Percentiles rank a stretch among this genome's conserved stretches.
Conservation (phyloP, 306 rosid species). For the Malus orientalis region DNA sequence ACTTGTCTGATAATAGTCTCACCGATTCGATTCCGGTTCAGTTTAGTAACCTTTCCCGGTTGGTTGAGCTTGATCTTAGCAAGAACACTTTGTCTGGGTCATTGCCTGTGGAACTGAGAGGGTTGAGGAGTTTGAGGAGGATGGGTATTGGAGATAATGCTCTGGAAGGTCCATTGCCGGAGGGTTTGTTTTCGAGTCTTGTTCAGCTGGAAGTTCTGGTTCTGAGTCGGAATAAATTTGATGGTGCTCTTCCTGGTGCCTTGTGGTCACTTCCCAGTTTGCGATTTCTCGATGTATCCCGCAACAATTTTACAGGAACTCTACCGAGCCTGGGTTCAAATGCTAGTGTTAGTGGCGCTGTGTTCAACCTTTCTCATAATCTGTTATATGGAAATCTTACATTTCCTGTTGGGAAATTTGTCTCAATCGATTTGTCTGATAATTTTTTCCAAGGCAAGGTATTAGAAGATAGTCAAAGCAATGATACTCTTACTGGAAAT, state of each 20-base stretch:
- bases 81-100: conserved; percentile 55
- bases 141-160: conserved; percentile 30
- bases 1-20: conserved; percentile 55
- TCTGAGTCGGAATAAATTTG: conserved; percentile 42
- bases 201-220: conserved; percentile 28
- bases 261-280: conserved; percentile 45
- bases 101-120: conserved; percentile 31
- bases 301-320: conserved; percentile 53
- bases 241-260: conserved; percentile 39
- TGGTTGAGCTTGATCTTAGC: conserved; percentile 59
- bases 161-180: conserved; percentile 36
- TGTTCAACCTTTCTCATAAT: conserved; percentile 65
- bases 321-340: conserved; percentile 30
- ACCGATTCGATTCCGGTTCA: conserved; percentile 39
- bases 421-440: conserved; percentile 52
- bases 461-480: conserved; percentile 20
- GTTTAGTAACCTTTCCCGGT: conserved; percentile 43
- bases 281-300: conserved; percentile 52
- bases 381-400: conserved; percentile 53
- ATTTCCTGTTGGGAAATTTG: conserved; percentile 17
- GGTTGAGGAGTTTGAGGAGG: conserved; percentile 24
- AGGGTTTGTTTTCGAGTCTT: conserved; percentile 32
- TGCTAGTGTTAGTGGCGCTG: conserved; percentile 14
- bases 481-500: conserved; percentile 42
- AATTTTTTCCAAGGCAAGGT: conserved; percentile 69